Evolutionary conservation across 208 protist genomes (phyloP).

Genomic region (Leptomonas seymouri): DNA sequence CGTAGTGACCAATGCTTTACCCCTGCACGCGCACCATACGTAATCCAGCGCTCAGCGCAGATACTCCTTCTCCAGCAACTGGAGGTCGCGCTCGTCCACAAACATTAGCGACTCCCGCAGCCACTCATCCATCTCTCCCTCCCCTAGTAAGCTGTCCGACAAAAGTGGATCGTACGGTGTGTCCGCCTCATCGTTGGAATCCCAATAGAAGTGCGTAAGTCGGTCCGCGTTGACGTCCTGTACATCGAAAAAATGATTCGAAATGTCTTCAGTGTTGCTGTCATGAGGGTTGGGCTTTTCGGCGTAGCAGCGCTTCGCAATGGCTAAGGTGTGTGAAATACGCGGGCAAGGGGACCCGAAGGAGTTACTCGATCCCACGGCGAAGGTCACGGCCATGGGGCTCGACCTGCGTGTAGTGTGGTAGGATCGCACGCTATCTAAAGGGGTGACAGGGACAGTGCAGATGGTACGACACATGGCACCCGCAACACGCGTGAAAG

Average conservation of each 20-base stretch:
- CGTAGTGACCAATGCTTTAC: not conserved
- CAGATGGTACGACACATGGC: constrained; percentile 2
- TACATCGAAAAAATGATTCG: constrained; percentile 68
- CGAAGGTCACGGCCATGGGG: not conserved
- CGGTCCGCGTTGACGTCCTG: constrained; percentile 77
- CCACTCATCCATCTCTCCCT: constrained; percentile 46
- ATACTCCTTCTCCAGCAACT: constrained; percentile 39
- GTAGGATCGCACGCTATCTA: not conserved
- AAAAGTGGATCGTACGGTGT: constrained; percentile 43
- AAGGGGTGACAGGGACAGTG: not conserved
- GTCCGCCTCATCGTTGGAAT: constrained; percentile 52
- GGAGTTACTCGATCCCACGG: constrained; percentile 4
- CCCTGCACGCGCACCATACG: not conserved
- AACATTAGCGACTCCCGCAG: constrained; percentile 31
- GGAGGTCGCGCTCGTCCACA: constrained; percentile 35
- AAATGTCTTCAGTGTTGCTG: constrained; percentile 30
- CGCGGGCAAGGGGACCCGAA: not conserved
- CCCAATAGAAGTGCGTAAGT: constrained; percentile 84
- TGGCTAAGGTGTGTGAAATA: not conserved
- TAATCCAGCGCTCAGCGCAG: not conserved
- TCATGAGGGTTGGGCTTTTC: constrained; percentile 20
- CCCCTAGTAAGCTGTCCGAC: constrained; percentile 31
- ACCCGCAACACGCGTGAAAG: not conserved
- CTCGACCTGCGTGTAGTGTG: not conserved
- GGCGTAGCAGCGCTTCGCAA: constrained; percentile 14